These are phyloP conservation scores for Epicoccum sorghinum DNA, from an alignment of 2,329 filamentous ascomycete species.

Conservation along the genomic window DNA sequence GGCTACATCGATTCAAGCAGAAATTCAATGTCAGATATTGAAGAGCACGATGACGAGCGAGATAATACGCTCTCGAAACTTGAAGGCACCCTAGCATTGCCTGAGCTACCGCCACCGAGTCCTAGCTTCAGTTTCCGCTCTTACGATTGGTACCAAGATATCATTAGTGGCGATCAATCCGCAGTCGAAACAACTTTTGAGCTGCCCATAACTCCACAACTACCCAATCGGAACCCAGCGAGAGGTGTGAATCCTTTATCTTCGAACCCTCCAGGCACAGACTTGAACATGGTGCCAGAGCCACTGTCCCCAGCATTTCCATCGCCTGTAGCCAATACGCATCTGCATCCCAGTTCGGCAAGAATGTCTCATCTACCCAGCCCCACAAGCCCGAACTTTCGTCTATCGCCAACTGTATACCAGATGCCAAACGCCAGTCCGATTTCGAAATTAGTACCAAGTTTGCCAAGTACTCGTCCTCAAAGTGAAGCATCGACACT, in stretches of 20 bases:
- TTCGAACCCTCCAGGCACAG: conserved; percentile 12
- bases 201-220: neutral
- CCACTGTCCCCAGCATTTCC: conserved; percentile 23
- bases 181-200: conserved; percentile 6
- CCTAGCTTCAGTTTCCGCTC: conserved; percentile 33
- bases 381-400: conserved; percentile 26
- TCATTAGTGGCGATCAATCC: conserved; percentile 27
- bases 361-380: conserved; percentile 14
- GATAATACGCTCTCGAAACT: conserved; percentile 20
- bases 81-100: conserved; percentile 20
- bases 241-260: conserved; percentile 23
- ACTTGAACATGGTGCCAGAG: conserved; percentile 14
- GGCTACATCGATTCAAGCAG: conserved; percentile 5
- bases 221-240: conserved; percentile 15
- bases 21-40: conserved; percentile 12
- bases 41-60: conserved; percentile 4
- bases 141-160: conserved; percentile 38
- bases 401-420: conserved; percentile 30
- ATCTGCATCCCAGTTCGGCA: conserved; percentile 27
- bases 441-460: conserved; percentile 12
- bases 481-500: conserved; percentile 17
- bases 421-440: conserved; percentile 18
- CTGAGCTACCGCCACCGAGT: conserved; percentile 30
- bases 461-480: conserved; percentile 11
- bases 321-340: conserved; percentile 16